Conservation (phyloP, 371 early-diverging fungal species). For the Lichtheimia hyalospora region DNA sequence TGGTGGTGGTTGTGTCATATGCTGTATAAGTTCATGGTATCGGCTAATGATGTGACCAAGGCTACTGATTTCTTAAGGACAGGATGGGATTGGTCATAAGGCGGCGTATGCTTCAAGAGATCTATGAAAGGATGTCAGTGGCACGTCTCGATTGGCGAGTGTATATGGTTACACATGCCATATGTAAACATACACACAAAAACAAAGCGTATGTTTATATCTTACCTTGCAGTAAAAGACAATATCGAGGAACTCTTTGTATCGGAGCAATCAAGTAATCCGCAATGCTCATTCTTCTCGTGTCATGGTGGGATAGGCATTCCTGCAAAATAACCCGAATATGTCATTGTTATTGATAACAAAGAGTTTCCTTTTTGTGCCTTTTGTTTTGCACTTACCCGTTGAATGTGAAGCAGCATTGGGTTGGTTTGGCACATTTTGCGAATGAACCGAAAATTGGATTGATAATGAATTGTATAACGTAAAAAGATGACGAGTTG, state of each 20-base stretch:
- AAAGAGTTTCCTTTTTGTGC: background rate
- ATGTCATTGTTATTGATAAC: background rate
- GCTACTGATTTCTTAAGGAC: conserved; percentile 38
- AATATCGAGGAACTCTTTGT: conserved; percentile 43
- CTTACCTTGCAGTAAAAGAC: conserved; percentile 43
- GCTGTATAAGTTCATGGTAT: conserved; percentile 14
- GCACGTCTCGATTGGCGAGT: background rate
- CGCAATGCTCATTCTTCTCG: conserved; percentile 37
- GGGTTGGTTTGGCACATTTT: conserved; percentile 33
- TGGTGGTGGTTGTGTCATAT: background rate
- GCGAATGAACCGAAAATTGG: conserved; percentile 34
- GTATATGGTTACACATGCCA: background rate
- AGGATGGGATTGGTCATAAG: conserved; percentile 34
- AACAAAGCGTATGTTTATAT: background rate
- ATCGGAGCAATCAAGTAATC: conserved; percentile 48
- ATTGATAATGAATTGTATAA: conserved; percentile 44
- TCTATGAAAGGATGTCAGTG: conserved; percentile 17
- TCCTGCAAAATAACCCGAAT: conserved; percentile 17
- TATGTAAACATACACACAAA: too few species aligned
- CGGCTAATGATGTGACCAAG: conserved; percentile 40
- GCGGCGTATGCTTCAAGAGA: conserved; percentile 39
- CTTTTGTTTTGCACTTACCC: too few species aligned
- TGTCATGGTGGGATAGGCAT: conserved; percentile 34
- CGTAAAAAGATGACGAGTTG: conserved; percentile 34
- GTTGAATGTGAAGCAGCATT: conserved; percentile 37